A percentile compares a stretch with the other conserved stretches of the same genome.
These are phyloP conservation scores for Heritiera littoralis DNA, from an alignment of 345 rosid genomes.

Conservation along the genomic window DNA sequence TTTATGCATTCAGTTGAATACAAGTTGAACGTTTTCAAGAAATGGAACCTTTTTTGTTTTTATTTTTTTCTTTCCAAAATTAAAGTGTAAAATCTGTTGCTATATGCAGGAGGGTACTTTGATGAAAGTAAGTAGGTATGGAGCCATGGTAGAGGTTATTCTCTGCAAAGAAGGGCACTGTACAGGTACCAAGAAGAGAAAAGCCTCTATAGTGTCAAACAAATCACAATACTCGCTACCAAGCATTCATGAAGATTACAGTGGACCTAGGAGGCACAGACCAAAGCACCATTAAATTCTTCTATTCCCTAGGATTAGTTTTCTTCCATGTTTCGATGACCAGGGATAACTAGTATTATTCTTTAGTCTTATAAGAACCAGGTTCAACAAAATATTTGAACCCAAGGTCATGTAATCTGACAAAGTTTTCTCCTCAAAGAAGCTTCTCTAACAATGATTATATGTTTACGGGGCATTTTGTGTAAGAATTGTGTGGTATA, in stretches of 20 bases:
- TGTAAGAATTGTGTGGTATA: background rate
- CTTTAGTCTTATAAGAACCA: background rate
- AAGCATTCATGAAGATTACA: constrained; percentile 63
- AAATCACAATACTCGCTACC: constrained; percentile 39
- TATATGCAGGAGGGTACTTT: constrained; percentile 12
- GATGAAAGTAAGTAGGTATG: constrained; percentile 18
- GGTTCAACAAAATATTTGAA: too few relatives aligned
- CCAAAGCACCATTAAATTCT: constrained; percentile 47
- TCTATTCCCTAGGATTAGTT: background rate
- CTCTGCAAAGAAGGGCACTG: constrained; percentile 27
- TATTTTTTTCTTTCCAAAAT: too few relatives aligned
- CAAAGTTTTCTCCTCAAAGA: constrained; percentile 11
- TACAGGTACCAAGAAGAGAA: constrained; percentile 36
- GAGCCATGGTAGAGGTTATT: background rate
- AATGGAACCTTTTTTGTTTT: background rate
- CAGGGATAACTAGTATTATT: background rate
- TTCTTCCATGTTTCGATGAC: background rate
- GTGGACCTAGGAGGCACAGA: constrained; percentile 60
- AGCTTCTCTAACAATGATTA: constrained; percentile 1
- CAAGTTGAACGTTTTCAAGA: background rate
- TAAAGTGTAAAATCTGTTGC: background rate
- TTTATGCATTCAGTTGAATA: background rate
- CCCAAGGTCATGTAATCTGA: constrained; percentile 1
- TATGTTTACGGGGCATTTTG: background rate
- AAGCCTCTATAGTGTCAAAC: constrained; percentile 23